These are phyloP conservation scores for Hemileia vastatrix DNA, from an alignment of 1,284 basidiomycete genomes.

Conservation along the genomic window DNA sequence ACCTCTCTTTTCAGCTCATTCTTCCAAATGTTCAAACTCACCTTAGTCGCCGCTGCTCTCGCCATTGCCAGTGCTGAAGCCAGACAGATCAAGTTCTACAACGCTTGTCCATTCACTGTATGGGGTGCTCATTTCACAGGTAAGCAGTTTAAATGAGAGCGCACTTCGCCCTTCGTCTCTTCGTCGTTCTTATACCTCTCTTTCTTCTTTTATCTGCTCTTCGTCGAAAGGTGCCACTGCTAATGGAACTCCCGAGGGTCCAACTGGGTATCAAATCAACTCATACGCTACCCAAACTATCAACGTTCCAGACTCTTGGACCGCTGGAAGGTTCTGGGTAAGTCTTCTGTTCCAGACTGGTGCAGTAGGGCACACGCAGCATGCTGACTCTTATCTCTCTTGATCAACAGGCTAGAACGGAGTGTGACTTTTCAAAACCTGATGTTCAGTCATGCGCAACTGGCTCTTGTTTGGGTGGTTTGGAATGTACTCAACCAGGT, in stretches of 20 bases:
- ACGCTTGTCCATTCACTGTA: neutral
- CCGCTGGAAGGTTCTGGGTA: slow-evolving; percentile 25
- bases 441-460: slow-evolving; percentile 19
- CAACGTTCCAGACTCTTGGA: slow-evolving; percentile 23
- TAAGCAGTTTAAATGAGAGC: neutral
- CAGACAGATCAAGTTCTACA: neutral
- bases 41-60: neutral
- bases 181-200: too few species aligned
- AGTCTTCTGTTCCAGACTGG: too few species aligned
- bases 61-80: neutral
- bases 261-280: too few species aligned
- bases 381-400: too few species aligned
- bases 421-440: slow-evolving; percentile 24
- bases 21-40: neutral
- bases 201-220: too few species aligned
- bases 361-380: too few species aligned
- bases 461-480: slow-evolving; percentile 24
- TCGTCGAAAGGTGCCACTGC: too few species aligned
- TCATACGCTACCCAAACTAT: slow-evolving; percentile 9
- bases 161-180: too few species aligned
- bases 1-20: neutral
- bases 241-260: too few species aligned
- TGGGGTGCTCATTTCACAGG: too few species aligned
- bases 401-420: neutral
- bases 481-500: slow-evolving; percentile 23